phyloP scores from a whole-genome alignment of 306 rosid species.

The Sechiopsis laciniata region DNA sequence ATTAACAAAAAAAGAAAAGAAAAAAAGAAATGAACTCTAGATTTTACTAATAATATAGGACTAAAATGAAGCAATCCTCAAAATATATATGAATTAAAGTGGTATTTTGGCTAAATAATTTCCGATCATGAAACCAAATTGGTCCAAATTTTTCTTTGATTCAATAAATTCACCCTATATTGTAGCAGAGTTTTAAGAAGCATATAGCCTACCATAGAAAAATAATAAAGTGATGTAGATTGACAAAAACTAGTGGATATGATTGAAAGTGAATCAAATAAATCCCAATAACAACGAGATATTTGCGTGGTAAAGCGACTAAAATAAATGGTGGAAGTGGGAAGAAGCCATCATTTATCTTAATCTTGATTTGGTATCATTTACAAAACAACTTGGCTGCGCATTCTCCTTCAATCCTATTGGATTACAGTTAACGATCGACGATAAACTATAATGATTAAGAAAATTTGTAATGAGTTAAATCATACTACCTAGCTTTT shows the following conservation, averaged over 20 bases:
- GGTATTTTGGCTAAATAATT: too few relatives aligned
- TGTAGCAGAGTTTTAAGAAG: too few relatives aligned
- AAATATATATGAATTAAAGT: too few relatives aligned
- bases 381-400: constrained; percentile 15
- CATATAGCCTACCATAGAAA: background rate
- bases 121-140: background rate
- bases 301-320: constrained; percentile 13
- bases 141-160: constrained; percentile 1
- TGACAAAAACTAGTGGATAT: constrained; percentile 14
- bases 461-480: too few relatives aligned
- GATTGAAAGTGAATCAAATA: constrained; percentile 12
- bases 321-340: too few relatives aligned
- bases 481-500: background rate
- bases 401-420: background rate
- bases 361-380: constrained; percentile 6
- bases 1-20: too few relatives aligned
- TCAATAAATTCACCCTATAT: constrained; percentile 1
- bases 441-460: too few relatives aligned
- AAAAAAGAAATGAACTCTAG: too few relatives aligned
- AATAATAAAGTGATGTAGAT: background rate
- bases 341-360: too few relatives aligned
- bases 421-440: background rate
- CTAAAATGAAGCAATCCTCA: too few relatives aligned
- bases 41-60: too few relatives aligned
- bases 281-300: background rate